These are phyloP conservation scores for Vachellia pachyceras DNA, from an alignment of 306 rosid genomes.

Conservation along the genomic window DNA sequence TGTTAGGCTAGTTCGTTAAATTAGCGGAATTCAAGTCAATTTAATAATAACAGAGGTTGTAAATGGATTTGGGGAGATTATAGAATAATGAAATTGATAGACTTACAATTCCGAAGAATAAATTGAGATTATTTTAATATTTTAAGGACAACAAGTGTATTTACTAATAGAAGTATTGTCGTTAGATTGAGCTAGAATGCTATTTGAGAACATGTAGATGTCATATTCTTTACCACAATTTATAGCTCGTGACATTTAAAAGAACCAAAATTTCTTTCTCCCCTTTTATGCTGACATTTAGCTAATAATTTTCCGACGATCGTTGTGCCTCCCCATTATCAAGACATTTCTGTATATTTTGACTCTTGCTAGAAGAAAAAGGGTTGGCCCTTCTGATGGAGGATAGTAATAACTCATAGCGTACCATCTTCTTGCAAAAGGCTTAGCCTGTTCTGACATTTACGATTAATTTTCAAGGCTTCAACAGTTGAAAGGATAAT, in stretches of 20 bases:
- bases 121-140: not conserved
- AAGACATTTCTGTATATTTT: not conserved
- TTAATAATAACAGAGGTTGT: not conserved
- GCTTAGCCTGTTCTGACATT: conserved; percentile 29
- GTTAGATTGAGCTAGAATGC: not conserved
- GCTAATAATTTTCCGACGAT: too few relatives aligned
- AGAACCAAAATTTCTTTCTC: not conserved
- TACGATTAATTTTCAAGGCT: conserved; percentile 59
- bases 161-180: not conserved
- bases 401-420: conserved; percentile 2
- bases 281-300: not conserved
- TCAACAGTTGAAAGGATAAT: conserved; percentile 81
- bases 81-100: not conserved
- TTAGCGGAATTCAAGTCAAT: not conserved
- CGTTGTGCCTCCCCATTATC: not conserved
- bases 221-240: not conserved
- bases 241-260: not conserved
- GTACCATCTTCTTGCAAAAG: conserved; percentile 16
- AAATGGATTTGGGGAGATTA: not conserved
- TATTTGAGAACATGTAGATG: not conserved
- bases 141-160: not conserved
- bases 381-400: conserved; percentile 12
- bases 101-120: not conserved
- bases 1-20: not conserved
- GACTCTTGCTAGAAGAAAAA: too few relatives aligned